Conservation (phyloP, 192 early-diverging fungal species). For the Podila clonocystis region DNA sequence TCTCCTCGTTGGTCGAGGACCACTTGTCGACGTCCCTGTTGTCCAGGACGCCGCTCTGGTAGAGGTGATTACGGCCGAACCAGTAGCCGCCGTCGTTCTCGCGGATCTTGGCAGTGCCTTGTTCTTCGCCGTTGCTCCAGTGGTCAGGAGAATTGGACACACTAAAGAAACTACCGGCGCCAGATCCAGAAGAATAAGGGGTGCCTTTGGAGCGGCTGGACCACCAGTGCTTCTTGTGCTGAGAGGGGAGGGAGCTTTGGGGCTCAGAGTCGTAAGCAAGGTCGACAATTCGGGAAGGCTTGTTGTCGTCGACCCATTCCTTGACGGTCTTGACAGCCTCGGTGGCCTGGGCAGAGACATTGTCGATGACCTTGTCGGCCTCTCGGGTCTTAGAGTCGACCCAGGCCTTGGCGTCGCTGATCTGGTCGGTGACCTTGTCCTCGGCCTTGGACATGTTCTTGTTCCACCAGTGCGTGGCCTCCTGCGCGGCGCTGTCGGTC, state of each 20-base stretch:
- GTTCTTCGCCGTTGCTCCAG: conserved; percentile 22
- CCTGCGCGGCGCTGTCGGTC: conserved; percentile 8
- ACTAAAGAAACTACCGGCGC: background rate
- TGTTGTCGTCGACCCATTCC: conserved; percentile 22
- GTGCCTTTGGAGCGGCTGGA: conserved; percentile 7
- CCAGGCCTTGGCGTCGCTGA: conserved; percentile 2
- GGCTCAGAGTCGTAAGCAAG: background rate
- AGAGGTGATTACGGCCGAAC: conserved; percentile 1
- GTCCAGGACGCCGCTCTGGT: background rate
- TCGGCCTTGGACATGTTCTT: conserved; percentile 12
- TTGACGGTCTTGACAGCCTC: conserved; percentile 9
- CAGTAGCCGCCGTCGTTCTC: conserved; percentile 13
- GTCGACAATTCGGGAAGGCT: background rate
- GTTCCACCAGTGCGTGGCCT: conserved; percentile 19
- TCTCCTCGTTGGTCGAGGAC: conserved; percentile 22
- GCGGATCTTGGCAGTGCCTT: conserved; percentile 21
- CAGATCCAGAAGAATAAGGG: background rate
- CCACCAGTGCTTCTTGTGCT: conserved; percentile 13
- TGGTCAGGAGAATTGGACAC: background rate
- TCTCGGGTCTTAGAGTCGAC: background rate
- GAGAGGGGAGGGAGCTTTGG: background rate
- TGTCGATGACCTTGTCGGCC: conserved; percentile 1
- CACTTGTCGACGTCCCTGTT: conserved; percentile 27
- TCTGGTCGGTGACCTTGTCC: background rate
- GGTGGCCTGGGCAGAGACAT: background rate